Percentiles rank a stretch among this genome's conserved stretches.
phyloP scores from a whole-genome alignment of 2,329 filamentous ascomycete genomes.

The Lecanosticta acicola region DNA sequence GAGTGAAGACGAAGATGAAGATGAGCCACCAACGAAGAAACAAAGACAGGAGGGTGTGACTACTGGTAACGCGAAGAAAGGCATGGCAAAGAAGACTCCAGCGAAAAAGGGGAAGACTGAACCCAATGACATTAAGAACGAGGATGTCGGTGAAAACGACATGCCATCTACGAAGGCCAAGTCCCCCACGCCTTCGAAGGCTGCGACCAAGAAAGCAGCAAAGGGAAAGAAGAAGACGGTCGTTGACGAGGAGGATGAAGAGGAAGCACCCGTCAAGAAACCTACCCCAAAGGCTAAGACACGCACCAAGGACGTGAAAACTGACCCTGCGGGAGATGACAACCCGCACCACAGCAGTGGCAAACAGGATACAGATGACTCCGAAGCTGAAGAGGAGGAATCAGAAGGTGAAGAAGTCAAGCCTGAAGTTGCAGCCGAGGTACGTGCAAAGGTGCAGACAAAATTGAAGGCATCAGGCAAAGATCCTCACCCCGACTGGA shows the following conservation, averaged over 20 bases:
- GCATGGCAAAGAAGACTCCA: conserved; percentile 19
- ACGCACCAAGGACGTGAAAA: conserved; percentile 10
- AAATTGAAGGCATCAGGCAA: conserved; percentile 63
- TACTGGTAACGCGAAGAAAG: conserved; percentile 23
- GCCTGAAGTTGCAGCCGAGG: conserved; percentile 66
- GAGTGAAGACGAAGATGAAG: conserved; percentile 24
- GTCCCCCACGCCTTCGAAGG: conserved; percentile 1
- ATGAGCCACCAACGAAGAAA: conserved; percentile 34
- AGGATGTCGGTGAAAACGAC: conserved; percentile 9
- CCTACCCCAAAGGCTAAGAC: not conserved
- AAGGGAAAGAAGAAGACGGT: conserved; percentile 13
- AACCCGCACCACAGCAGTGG: conserved; percentile 3
- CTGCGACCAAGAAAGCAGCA: conserved; percentile 5
- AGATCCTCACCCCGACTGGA: conserved; percentile 94
- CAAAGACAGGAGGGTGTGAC: conserved; percentile 25
- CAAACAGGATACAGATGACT: conserved; percentile 29
- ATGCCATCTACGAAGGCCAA: conserved; percentile 3
- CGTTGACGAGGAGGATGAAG: conserved; percentile 15
- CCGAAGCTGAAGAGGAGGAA: conserved; percentile 42
- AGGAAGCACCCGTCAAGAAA: conserved; percentile 3
- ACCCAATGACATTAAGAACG: conserved; percentile 7
- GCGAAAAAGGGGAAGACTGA: conserved; percentile 10
- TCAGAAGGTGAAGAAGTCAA: conserved; percentile 57
- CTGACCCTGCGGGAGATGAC: not conserved
- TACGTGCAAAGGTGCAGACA: conserved; percentile 72